phyloP scores from a whole-genome alignment of 2,329 filamentous ascomycete species.

The Beauveria pseudobassiana region DNA sequence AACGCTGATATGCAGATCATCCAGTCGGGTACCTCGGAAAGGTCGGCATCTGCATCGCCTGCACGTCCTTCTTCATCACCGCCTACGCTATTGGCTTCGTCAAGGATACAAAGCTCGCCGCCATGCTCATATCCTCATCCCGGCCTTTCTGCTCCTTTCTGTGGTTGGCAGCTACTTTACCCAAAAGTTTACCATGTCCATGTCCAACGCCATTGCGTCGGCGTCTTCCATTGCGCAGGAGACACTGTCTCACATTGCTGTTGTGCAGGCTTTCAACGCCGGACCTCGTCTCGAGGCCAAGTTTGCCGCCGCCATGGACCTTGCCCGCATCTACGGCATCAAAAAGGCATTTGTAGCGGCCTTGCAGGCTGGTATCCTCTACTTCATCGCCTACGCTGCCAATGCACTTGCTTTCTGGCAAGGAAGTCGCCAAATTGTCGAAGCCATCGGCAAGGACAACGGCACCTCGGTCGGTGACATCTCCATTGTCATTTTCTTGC shows the following conservation, averaged over 20 bases:
- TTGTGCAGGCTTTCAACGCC: slow-evolving; percentile 58
- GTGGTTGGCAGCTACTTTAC: slow-evolving; percentile 47
- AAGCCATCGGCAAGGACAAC: slow-evolving; percentile 27
- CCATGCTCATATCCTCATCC: slow-evolving; percentile 57
- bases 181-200: slow-evolving; percentile 40
- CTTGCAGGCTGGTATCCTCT: slow-evolving; percentile 52
- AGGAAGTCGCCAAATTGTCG: slow-evolving; percentile 46
- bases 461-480: slow-evolving; percentile 37
- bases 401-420: slow-evolving; percentile 64
- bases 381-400: slow-evolving; percentile 60
- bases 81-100: slow-evolving; percentile 62
- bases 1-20: slow-evolving; percentile 60
- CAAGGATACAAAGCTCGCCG: slow-evolving; percentile 54
- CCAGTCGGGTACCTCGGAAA: slow-evolving; percentile 64
- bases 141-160: slow-evolving; percentile 54
- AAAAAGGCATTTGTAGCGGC: slow-evolving; percentile 52
- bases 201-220: slow-evolving; percentile 46
- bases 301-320: slow-evolving; percentile 45
- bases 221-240: slow-evolving; percentile 58
- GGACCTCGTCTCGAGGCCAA: slow-evolving; percentile 50
- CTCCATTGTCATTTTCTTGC: slow-evolving; percentile 57
- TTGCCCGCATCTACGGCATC: slow-evolving; percentile 43
- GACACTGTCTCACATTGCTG: slow-evolving; percentile 49
- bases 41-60: slow-evolving; percentile 56
- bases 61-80: slow-evolving; percentile 57